phyloP scores from a whole-genome alignment of 352 stramenopile species.

The Pythium grandisporangium region DNA sequence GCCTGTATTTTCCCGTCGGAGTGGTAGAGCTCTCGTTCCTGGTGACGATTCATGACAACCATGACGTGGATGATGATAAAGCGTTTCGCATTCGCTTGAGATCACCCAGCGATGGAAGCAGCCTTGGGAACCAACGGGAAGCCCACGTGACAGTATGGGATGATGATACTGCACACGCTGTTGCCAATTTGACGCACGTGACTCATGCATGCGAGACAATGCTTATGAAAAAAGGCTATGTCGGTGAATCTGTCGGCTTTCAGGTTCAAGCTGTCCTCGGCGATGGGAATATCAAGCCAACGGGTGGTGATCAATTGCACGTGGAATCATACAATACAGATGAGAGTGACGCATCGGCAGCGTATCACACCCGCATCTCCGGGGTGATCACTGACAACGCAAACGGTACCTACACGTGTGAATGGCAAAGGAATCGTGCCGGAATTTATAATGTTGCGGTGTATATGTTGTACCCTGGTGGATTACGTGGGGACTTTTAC shows the following conservation, averaged over 20 bases:
- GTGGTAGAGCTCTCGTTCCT: slow-evolving; percentile 84
- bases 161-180: slow-evolving; percentile 30
- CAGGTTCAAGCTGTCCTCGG: slow-evolving; percentile 46
- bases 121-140: slow-evolving; percentile 49
- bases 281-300: slow-evolving; percentile 11
- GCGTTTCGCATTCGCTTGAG: slow-evolving; percentile 41
- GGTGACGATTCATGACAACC: slow-evolving; percentile 90
- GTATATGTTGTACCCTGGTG: slow-evolving; percentile 46
- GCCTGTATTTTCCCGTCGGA: slow-evolving; percentile 68
- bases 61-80: slow-evolving; percentile 53
- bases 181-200: slow-evolving; percentile 30
- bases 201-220: slow-evolving; percentile 12
- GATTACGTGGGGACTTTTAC: slow-evolving; percentile 61
- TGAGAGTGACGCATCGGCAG: not conserved
- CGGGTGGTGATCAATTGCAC: slow-evolving; percentile 17
- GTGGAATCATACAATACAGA: slow-evolving; percentile 29
- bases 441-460: slow-evolving; percentile 42
- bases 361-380: slow-evolving; percentile 13
- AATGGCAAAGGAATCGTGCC: slow-evolving; percentile 33
- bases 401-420: slow-evolving; percentile 28
- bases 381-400: slow-evolving; percentile 15
- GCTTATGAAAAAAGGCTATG: slow-evolving; percentile 23
- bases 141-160: slow-evolving; percentile 69
- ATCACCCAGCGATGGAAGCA: slow-evolving; percentile 14
- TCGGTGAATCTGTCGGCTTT: slow-evolving; percentile 33